phyloP scores from a whole-genome alignment of 352 stramenopile species.

The Saprolegnia diclina region DNA sequence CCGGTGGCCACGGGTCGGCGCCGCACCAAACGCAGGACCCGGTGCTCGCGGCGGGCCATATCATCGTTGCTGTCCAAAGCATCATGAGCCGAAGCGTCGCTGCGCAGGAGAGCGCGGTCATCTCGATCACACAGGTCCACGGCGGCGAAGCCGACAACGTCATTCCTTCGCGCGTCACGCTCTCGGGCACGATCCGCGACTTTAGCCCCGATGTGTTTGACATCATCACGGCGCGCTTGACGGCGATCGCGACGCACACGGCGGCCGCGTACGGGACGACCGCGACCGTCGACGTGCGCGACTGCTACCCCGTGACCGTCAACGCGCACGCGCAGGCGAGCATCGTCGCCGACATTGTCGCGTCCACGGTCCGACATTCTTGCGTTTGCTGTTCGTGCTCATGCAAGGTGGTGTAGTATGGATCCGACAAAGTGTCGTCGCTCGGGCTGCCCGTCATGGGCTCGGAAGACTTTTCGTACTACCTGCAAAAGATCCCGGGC shows the following conservation, averaged over 20 bases:
- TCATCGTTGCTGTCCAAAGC: slow-evolving; percentile 90
- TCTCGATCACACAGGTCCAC: slow-evolving; percentile 88
- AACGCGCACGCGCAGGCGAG: slow-evolving; percentile 70
- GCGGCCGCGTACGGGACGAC: slow-evolving; percentile 72
- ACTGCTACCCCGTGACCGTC: slow-evolving; percentile 69
- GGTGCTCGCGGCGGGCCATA: slow-evolving; percentile 82
- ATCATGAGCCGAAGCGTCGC: slow-evolving; percentile 89
- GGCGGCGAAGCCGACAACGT: slow-evolving; percentile 93
- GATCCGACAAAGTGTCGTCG: slow-evolving; percentile 70
- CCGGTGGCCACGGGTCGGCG: slow-evolving; percentile 91
- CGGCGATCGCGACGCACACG: slow-evolving; percentile 78
- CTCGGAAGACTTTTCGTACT: slow-evolving; percentile 93
- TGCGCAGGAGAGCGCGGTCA: slow-evolving; percentile 87
- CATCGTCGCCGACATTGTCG: slow-evolving; percentile 61
- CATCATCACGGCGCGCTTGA: slow-evolving; percentile 76
- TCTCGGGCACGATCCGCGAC: slow-evolving; percentile 90
- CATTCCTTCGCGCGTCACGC: slow-evolving; percentile 77
- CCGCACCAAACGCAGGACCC: slow-evolving; percentile 90
- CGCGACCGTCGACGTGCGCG: slow-evolving; percentile 53
- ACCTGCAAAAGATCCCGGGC: slow-evolving; percentile 66
- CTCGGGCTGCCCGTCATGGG: slow-evolving; percentile 86
- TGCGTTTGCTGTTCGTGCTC: not conserved
- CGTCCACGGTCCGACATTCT: not conserved
- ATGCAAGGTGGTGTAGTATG: slow-evolving; percentile 37
- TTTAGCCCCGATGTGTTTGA: slow-evolving; percentile 85